These are phyloP conservation scores for Epichloe festucae DNA, from an alignment of 2,329 filamentous ascomycete species.

Conservation along the genomic window DNA sequence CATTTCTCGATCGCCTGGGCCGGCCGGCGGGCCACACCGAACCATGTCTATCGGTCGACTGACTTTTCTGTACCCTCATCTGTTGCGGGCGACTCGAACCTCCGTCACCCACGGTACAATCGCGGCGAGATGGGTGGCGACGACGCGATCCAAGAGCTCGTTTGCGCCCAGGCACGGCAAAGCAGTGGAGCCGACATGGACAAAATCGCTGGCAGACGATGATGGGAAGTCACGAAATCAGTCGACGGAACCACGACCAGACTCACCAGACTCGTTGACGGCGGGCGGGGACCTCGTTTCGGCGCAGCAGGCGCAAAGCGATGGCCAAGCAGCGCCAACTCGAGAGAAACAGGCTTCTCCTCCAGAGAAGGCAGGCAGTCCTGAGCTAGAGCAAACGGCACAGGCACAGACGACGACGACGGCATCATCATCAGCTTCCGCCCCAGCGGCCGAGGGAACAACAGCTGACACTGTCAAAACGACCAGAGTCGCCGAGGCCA, in stretches of 20 bases:
- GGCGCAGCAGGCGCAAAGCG: neutral
- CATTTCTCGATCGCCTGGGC: neutral
- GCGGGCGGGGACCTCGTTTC: neutral
- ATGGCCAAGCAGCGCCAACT: neutral
- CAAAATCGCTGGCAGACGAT: constrained; percentile 1
- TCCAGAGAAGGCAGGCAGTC: neutral
- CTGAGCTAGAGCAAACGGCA: neutral
- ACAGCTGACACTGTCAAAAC: neutral
- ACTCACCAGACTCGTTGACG: neutral
- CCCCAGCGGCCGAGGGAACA: neutral
- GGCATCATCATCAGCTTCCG: neutral
- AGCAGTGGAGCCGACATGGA: constrained; percentile 39
- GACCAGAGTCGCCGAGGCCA: neutral
- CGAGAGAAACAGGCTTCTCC: neutral
- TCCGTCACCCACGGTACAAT: neutral
- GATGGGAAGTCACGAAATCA: constrained; percentile 6
- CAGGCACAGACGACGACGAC: neutral
- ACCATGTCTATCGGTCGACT: constrained; percentile 34
- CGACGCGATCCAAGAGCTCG: constrained; percentile 27
- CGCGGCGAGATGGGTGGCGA: constrained; percentile 16
- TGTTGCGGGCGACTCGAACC: constrained; percentile 38
- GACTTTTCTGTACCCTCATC: constrained; percentile 55
- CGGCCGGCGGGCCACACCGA: neutral
- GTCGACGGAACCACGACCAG: constrained; percentile 7
- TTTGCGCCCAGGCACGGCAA: constrained; percentile 47